These are phyloP conservation scores for Boletus rubescentipes DNA, from an alignment of 768 basidiomycete species.

Conservation along the genomic window DNA sequence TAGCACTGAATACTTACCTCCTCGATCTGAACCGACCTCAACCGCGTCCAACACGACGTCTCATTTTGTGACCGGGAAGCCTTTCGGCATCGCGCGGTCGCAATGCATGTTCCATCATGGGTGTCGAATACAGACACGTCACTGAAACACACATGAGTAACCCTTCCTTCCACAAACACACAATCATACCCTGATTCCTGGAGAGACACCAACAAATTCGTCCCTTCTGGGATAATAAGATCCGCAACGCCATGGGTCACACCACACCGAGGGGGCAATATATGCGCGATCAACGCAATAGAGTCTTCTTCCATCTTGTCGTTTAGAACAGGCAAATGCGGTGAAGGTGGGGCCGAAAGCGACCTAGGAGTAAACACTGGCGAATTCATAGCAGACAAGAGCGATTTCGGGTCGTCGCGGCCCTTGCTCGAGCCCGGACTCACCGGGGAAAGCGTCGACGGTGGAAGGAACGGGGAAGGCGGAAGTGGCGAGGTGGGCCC, in stretches of 20 bases:
- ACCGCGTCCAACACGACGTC: slow-evolving; percentile 20
- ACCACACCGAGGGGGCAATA: slow-evolving; percentile 49
- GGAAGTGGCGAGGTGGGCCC: slow-evolving; percentile 22
- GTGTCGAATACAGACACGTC: slow-evolving; percentile 52
- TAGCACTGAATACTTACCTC: slow-evolving; percentile 12
- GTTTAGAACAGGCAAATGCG: slow-evolving; percentile 9
- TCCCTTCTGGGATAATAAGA: slow-evolving; percentile 46
- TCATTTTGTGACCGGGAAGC: slow-evolving; percentile 1
- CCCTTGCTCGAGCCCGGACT: slow-evolving; percentile 19
- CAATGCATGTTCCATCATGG: slow-evolving; percentile 47
- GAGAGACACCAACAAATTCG: slow-evolving; percentile 48
- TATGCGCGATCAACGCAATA: slow-evolving; percentile 29
- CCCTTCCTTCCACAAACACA: background rate
- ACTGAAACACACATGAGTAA: slow-evolving; percentile 34
- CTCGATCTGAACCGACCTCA: slow-evolving; percentile 20
- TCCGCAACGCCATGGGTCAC: slow-evolving; percentile 41
- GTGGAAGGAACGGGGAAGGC: slow-evolving; percentile 10
- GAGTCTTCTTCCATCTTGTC: slow-evolving; percentile 18
- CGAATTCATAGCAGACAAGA: slow-evolving; percentile 48
- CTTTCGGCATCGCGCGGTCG: slow-evolving; percentile 17
- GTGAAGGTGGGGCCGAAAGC: slow-evolving; percentile 40
- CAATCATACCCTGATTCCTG: slow-evolving; percentile 62
- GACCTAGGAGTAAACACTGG: slow-evolving; percentile 39
- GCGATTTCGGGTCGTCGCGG: slow-evolving; percentile 39
- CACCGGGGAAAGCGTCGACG: slow-evolving; percentile 4